Base-by-base conservation (phyloP, 2,329 filamentous ascomycete genomes). In the Penicillium digitatum region DNA sequence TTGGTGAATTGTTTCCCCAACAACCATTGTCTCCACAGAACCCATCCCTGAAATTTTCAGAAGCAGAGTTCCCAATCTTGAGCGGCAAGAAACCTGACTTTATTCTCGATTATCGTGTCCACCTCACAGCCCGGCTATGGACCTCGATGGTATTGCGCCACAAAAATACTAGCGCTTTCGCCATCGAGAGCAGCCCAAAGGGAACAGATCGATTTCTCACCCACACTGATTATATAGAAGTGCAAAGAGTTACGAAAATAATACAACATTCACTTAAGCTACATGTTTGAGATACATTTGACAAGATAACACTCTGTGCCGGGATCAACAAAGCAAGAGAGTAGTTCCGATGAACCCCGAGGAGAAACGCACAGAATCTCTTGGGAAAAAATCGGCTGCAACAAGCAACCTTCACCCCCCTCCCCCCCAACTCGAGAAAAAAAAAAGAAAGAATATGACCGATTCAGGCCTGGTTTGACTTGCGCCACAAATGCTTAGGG, bases 401-500 rank as follows among this genome's bases (percentile, higher is more conserved):
- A 48, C 3, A 4, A 35, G 6, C 31, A n/a, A 38, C 18, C 29
- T 26, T 6, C 6, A 3, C 24, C 6, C 24, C 3, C 24, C 24
- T 6, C 26, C 26, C 34, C 45, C 40, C 22, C 14, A 24, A 29
- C 18, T 12, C 9, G 9, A 39, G 22, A 1, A 34, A 27, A 43
- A 39, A 29, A 1, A 34, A 27, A 43, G 6, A 11, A n/a, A 20
- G 18, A 29, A 16, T 5, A 18, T 1, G 18, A 42, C 12, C 26
- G 1, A n/a, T n/a, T 57, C 53, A 69, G 35, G 62, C 57, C 48
- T 68, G 59, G 61, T 77, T 73, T 62, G 74, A 72, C 70, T 78
- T 77, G 52, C 70, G 66, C 55, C 72, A 72, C 56, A 62, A 69
- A 63, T 74, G 75, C 65, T 75, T 76, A 16, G 81, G 81, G 61